phyloP scores from a whole-genome alignment of 768 basidiomycete genomes.

The Russula brevipes region DNA sequence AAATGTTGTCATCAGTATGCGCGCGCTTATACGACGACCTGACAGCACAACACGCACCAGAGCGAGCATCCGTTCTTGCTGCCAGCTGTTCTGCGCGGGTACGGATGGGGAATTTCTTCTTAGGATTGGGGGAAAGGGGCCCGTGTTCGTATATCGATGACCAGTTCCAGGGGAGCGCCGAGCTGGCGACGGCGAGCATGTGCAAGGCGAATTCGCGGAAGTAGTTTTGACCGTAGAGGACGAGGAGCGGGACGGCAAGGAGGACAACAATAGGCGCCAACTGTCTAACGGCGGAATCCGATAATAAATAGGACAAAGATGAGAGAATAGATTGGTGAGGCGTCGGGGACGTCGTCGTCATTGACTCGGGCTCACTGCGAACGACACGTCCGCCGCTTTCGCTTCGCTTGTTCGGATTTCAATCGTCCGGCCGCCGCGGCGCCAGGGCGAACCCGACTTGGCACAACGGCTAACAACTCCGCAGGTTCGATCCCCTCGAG shows the following conservation, averaged over 20 bases:
- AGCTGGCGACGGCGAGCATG: slow-evolving; percentile 56
- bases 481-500: slow-evolving; percentile 1
- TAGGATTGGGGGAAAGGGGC: slow-evolving; percentile 36
- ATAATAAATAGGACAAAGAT: slow-evolving; percentile 19
- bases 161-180: slow-evolving; percentile 63
- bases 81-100: slow-evolving; percentile 55
- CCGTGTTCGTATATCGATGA: slow-evolving; percentile 25
- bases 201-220: slow-evolving; percentile 34
- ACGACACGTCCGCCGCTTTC: background rate
- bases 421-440: too few species aligned
- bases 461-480: background rate
- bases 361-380: slow-evolving; percentile 11
- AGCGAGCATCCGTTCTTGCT: slow-evolving; percentile 34
- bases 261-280: slow-evolving; percentile 52
- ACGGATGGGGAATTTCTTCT: slow-evolving; percentile 43
- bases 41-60: slow-evolving; percentile 28
- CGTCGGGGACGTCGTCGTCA: slow-evolving; percentile 11
- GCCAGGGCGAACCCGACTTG: background rate
- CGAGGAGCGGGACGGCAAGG: slow-evolving; percentile 39
- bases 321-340: background rate
- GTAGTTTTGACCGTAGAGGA: slow-evolving; percentile 32
- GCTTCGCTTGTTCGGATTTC: background rate
- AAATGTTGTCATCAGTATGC: background rate
- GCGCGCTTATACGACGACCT: background rate
- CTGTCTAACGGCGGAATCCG: slow-evolving; percentile 43